phyloP scores from a whole-genome alignment of 192 early-diverging fungal species.

The Geranomyces variabilis region DNA sequence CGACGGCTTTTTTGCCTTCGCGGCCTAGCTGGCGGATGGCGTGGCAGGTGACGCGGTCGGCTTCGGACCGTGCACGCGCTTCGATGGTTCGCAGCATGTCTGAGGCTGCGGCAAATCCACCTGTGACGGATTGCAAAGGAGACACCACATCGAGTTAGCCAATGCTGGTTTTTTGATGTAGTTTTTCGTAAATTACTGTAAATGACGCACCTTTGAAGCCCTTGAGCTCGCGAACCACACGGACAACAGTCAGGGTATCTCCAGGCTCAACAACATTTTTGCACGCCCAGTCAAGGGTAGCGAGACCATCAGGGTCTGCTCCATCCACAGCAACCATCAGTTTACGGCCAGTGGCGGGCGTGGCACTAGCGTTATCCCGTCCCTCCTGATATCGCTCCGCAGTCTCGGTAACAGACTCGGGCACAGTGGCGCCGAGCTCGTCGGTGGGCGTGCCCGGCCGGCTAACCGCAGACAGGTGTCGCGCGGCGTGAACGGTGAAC shows the following conservation, averaged over 20 bases:
- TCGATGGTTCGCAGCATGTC: slow-evolving; percentile 31
- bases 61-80: slow-evolving; percentile 21
- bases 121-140: slow-evolving; percentile 26
- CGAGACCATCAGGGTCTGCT: slow-evolving; percentile 32
- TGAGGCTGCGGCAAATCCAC: slow-evolving; percentile 20
- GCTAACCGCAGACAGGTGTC: slow-evolving; percentile 21
- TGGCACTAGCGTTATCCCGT: background rate
- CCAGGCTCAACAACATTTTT: slow-evolving; percentile 19
- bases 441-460: slow-evolving; percentile 24
- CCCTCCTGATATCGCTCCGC: slow-evolving; percentile 19
- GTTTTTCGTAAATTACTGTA: too few species aligned
- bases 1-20: slow-evolving; percentile 18
- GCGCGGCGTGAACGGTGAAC: slow-evolving; percentile 29
- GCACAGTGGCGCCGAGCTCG: slow-evolving; percentile 3
- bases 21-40: slow-evolving; percentile 25
- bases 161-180: too few species aligned
- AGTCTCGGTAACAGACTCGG: slow-evolving; percentile 12
- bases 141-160: too few species aligned
- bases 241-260: slow-evolving; percentile 23
- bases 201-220: slow-evolving; percentile 28
- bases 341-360: slow-evolving; percentile 25
- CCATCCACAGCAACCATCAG: slow-evolving; percentile 39
- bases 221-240: slow-evolving; percentile 25
- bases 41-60: slow-evolving; percentile 31
- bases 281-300: slow-evolving; percentile 29